Evolutionary conservation across 2,329 filamentous ascomycete species (phyloP).

Genomic region (Diaporthe citriasiana): DNA sequence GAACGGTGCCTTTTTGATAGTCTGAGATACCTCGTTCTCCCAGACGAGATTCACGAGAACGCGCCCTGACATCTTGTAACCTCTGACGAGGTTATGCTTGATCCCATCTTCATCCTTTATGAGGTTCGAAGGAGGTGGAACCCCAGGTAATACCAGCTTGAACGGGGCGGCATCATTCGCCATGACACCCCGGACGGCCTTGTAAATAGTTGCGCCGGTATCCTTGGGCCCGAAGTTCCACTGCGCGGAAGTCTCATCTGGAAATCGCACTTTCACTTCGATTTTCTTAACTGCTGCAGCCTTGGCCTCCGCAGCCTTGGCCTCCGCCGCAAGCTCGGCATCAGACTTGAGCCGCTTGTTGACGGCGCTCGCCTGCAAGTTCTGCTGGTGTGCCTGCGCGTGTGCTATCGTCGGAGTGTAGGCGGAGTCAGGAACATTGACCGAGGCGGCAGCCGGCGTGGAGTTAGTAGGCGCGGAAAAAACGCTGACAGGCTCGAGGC

Average conservation of each 20-base stretch:
- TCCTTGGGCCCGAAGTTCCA: conserved; percentile 78
- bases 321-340: conserved; percentile 81
- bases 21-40: conserved; percentile 72
- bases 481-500: conserved; percentile 72
- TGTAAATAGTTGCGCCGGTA: conserved; percentile 80
- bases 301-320: conserved; percentile 74
- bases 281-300: conserved; percentile 77
- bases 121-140: conserved; percentile 46
- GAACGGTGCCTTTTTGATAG: conserved; percentile 69
- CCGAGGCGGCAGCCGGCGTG: conserved; percentile 81
- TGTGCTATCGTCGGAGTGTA: conserved; percentile 83
- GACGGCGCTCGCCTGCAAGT: conserved; percentile 71
- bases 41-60: conserved; percentile 84
- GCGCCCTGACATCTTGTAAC: conserved; percentile 77
- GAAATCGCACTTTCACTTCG: conserved; percentile 85
- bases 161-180: conserved; percentile 73
- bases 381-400: conserved; percentile 80
- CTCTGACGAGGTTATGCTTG: conserved; percentile 74
- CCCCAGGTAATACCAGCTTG: conserved; percentile 74
- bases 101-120: conserved; percentile 63
- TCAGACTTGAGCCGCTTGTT: conserved; percentile 88
- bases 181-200: conserved; percentile 81
- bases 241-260: conserved; percentile 84
- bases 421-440: conserved; percentile 77
- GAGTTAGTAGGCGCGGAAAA: conserved; percentile 82